Base-by-base conservation (phyloP, 306 rosid species). In the Cicer pinnatifidum region DNA sequence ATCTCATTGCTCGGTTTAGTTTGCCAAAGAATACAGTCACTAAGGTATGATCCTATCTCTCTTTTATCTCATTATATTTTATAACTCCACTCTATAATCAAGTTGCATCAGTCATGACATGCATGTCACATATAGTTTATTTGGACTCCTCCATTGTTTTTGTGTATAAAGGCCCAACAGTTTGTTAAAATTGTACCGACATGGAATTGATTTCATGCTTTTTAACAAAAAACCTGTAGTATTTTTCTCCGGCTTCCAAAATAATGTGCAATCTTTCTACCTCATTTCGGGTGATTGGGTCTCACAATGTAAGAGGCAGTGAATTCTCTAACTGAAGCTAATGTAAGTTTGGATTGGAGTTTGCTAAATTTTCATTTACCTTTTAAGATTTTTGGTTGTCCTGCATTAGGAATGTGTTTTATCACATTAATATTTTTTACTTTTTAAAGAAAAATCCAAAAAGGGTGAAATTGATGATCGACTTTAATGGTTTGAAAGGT, bases 11-110 rank as follows among this genome's bases (percentile, higher is more conserved):
- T 48, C 87, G 48, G 71, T 74, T 84, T 70, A 88, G 84, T 78
- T 82, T 93, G 75, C 92, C 90, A 11, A 82, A 86, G 72, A 85
- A 86, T 62, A 79, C 93, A 3, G 78, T 78, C 54, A 70, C 87
- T 57, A 89, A 89, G 98, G 98, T 93, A 88, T 81, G 80, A 9
- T 51, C 47, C n/a, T 47, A 47, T 69, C 16, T 54, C 56, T 59
- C 46, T 54, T 68, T 33, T 76, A 12, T 28, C 65, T 28, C 43
- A 11, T 59, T 20, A 9, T 6, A 6, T 15, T 16, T 51, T 46
- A 13, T 37, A 76, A 4, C 20, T 52, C 16, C 43, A 37, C 58
- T 57, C 16, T 44, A 9, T 61, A 47, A 76, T 45, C 64, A 40
- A 52, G 8, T 16, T 7, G 33, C 19, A 54, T 3, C 43, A 39